Conservation (phyloP, 805 yeast species). For the Saccharomycopsis fodiens region DNA sequence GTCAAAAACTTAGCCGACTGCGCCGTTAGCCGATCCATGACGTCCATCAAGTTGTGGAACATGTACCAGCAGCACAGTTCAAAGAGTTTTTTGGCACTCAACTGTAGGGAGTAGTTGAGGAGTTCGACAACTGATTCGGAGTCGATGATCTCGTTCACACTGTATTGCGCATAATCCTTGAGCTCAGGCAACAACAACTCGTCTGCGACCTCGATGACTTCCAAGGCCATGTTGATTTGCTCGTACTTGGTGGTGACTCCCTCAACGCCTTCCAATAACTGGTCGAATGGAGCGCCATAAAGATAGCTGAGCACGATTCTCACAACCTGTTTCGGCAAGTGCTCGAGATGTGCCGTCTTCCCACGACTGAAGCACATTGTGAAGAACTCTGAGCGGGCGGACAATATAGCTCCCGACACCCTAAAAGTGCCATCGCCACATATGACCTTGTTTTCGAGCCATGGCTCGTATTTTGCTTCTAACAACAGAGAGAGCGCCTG, state of each 20-base stretch:
- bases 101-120: slow-evolving; percentile 43
- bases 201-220: slow-evolving; percentile 53
- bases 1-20: slow-evolving; percentile 30
- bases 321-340: slow-evolving; percentile 38
- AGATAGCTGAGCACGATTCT: slow-evolving; percentile 43
- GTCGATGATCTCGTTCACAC: slow-evolving; percentile 45
- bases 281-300: slow-evolving; percentile 43
- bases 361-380: slow-evolving; percentile 36
- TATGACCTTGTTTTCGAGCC: slow-evolving; percentile 37
- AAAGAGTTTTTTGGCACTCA: slow-evolving; percentile 47
- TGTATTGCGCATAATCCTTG: slow-evolving; percentile 53
- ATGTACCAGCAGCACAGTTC: slow-evolving; percentile 62
- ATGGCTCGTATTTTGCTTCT: background rate
- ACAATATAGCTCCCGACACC: slow-evolving; percentile 47
- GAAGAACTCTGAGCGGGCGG: slow-evolving; percentile 54
- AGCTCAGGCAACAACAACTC: slow-evolving; percentile 53
- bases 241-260: slow-evolving; percentile 28
- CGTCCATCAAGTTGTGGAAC: slow-evolving; percentile 53
- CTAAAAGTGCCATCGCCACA: slow-evolving; percentile 37
- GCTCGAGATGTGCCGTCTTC: slow-evolving; percentile 34
- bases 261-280: slow-evolving; percentile 28
- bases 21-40: slow-evolving; percentile 39
- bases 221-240: slow-evolving; percentile 48
- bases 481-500: background rate
- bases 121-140: slow-evolving; percentile 55